phyloP scores from a whole-genome alignment of 1,284 basidiomycete species.

The Boletus chippewaensis region DNA sequence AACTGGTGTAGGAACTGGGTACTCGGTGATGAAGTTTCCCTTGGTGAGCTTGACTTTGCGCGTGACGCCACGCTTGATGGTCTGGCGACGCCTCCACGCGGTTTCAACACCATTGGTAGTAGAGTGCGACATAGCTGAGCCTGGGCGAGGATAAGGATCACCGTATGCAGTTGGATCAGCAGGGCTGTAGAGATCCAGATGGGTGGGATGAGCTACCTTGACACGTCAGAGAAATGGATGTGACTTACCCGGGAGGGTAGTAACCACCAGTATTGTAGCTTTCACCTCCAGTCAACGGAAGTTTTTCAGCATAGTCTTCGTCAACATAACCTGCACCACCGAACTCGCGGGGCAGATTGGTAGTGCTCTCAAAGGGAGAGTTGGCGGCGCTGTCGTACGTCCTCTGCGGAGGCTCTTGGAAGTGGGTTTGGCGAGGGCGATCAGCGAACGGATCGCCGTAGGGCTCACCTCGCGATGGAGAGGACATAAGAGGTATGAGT shows the following conservation, averaged over 20 bases:
- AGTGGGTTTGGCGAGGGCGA: constrained; percentile 52
- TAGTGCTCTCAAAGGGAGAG: constrained; percentile 47
- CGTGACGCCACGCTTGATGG: constrained; percentile 88
- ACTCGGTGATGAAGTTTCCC: constrained; percentile 88
- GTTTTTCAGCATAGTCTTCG: constrained; percentile 66
- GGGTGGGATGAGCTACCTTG: not conserved
- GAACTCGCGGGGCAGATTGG: constrained; percentile 51
- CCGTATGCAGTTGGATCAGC: constrained; percentile 58
- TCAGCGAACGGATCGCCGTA: constrained; percentile 68
- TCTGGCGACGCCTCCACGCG: constrained; percentile 82
- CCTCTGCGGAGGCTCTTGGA: constrained; percentile 45
- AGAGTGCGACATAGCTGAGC: constrained; percentile 56
- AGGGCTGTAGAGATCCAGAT: constrained; percentile 36
- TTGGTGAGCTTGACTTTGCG: constrained; percentile 89
- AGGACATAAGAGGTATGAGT: constrained; percentile 38
- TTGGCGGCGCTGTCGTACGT: constrained; percentile 40
- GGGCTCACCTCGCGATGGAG: constrained; percentile 37
- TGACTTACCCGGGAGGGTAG: constrained; percentile 64
- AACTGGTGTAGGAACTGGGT: constrained; percentile 85
- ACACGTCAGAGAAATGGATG: not conserved
- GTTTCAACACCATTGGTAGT: constrained; percentile 63
- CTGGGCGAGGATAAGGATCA: constrained; percentile 61
- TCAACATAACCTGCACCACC: constrained; percentile 45
- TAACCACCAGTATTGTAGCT: constrained; percentile 48
- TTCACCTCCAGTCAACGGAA: constrained; percentile 56